Base-by-base conservation (phyloP, 495 filamentous ascomycete species). In the Penicillium coffeae region DNA sequence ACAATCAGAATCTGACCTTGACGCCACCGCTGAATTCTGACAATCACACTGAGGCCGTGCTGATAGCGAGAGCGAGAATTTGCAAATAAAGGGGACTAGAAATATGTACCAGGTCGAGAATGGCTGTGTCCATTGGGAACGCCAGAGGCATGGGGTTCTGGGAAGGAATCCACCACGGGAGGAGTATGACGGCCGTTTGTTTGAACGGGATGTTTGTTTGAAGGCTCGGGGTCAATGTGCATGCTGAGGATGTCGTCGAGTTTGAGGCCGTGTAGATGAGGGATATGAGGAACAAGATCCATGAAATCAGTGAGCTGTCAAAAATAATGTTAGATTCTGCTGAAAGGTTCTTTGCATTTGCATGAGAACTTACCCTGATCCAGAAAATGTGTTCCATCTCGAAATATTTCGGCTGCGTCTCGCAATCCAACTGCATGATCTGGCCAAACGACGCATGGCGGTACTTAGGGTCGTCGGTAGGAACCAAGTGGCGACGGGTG, bases 271-370 rank as follows among this genome's bases (percentile, higher is more conserved):
- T 79, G 76, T 15, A 90, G 76, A 62, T 90, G 87, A 38, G 80
- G 79, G 45, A 87, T 77, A 51, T 81, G 81, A 13, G 85, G 83
- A 22, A 88, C 77, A 30, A 86, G 78, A 56, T 78, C 81, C 74
- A 86, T 79, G 63, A 90, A 87, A 60, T 90, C 87, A 42, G 84
- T 83, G 41, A 86, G 77, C 81, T 86, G 21, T 20, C 4, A 25
- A 2, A 30, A 27, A 34, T 38, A n/a, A n/a, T n/a, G n/a, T n/a
- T n/a, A n/a, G n/a, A n/a, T n/a, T n/a, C n/a, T n/a, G n/a, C n/a
- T n/a, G n/a, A n/a, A n/a, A n/a, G n/a, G n/a, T n/a, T n/a, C n/a
- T n/a, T n/a, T n/a, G n/a, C n/a, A n/a, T 36, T 35, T 3, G 15
- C 8, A 25, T 16, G 2, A 27, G 12, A 18, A 62, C 67, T 54